Evolutionary conservation across 2,329 filamentous ascomycete species (phyloP).

Genomic region (Sclerotinia trifoliorum): DNA sequence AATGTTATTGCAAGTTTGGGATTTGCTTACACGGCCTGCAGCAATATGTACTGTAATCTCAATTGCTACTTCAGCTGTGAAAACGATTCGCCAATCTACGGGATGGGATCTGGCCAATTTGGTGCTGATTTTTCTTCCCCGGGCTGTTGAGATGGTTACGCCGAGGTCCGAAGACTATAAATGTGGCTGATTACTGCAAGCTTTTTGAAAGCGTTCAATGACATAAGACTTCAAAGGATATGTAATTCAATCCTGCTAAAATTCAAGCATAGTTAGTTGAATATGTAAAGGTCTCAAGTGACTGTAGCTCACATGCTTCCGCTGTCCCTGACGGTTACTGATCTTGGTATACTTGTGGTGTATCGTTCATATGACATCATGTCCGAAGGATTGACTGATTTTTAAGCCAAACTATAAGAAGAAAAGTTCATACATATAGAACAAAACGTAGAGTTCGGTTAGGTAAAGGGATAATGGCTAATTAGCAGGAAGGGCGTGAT

Average conservation of each 20-base stretch:
- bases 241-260: neutral
- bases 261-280: neutral
- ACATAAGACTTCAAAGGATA: neutral
- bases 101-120: neutral
- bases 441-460: neutral
- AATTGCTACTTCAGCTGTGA: neutral
- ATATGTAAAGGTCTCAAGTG: neutral
- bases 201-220: conserved; percentile 2
- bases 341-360: neutral
- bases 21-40: conserved; percentile 3
- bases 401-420: neutral
- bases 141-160: neutral
- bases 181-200: conserved; percentile 8
- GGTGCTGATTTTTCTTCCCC: neutral
- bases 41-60: neutral
- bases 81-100: neutral
- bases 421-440: neutral
- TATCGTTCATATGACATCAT: neutral
- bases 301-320: neutral
- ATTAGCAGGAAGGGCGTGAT: neutral
- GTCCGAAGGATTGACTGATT: neutral
- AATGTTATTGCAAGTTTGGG: neutral
- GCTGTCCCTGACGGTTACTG: neutral
- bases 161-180: neutral
- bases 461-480: neutral